Evolutionary conservation across 805 yeast genomes (phyloP).

Genomic region (Wickerhamomyces mucosus): DNA sequence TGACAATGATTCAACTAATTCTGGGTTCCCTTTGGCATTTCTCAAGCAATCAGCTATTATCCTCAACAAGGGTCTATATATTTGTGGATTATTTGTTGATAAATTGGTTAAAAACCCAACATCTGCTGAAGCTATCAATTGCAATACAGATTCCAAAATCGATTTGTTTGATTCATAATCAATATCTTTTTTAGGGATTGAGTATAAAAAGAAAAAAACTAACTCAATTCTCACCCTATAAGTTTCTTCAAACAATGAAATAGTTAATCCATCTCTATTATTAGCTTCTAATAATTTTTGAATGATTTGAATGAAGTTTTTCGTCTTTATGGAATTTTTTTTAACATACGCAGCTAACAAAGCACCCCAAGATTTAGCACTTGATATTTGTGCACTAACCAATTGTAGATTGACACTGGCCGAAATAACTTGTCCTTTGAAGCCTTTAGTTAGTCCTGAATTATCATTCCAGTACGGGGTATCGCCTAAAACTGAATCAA

Average conservation of each 20-base stretch:
- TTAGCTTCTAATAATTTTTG: slow-evolving; percentile 42
- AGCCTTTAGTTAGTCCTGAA: slow-evolving; percentile 17
- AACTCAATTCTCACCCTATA: slow-evolving; percentile 59
- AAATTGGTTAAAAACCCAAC: slow-evolving; percentile 38
- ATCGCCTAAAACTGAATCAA: slow-evolving; percentile 48
- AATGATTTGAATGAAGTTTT: slow-evolving; percentile 31
- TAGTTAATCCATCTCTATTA: slow-evolving; percentile 40
- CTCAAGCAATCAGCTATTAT: slow-evolving; percentile 41
- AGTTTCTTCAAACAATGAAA: slow-evolving; percentile 37
- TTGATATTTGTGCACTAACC: slow-evolving; percentile 54
- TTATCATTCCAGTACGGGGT: slow-evolving; percentile 35
- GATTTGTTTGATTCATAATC: slow-evolving; percentile 11
- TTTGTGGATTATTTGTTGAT: slow-evolving; percentile 26
- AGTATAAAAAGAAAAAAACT: slow-evolving; percentile 35
- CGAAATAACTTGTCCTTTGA: slow-evolving; percentile 40
- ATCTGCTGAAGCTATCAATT: slow-evolving; percentile 39
- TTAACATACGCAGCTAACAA: slow-evolving; percentile 58
- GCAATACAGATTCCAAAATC: slow-evolving; percentile 25
- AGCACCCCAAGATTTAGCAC: slow-evolving; percentile 74
- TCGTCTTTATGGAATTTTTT: slow-evolving; percentile 20
- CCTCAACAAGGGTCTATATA: slow-evolving; percentile 54
- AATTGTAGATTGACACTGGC: slow-evolving; percentile 58
- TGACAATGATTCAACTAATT: slow-evolving; percentile 36
- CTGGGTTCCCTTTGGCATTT: slow-evolving; percentile 31
- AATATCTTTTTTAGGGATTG: slow-evolving; percentile 8